Evolutionary conservation across 257 asterid genomes (phyloP).

Genomic region (Haberlea rhodopensis): DNA sequence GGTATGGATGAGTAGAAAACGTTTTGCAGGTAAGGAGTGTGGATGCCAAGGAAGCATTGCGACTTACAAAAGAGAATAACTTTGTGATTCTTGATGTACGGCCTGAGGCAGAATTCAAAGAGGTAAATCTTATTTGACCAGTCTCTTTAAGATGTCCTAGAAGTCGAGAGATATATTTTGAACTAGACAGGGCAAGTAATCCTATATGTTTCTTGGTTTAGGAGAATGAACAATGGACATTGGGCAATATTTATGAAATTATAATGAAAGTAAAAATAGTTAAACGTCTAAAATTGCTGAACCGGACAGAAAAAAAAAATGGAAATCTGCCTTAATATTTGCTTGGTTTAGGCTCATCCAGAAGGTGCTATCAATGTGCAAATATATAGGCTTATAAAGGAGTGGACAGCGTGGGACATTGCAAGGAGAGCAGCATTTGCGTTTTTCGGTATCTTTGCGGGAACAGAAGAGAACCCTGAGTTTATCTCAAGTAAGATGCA

Average conservation of each 20-base stretch:
- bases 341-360: conserved; percentile 67
- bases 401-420: conserved; percentile 99
- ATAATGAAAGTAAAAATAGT: too few species aligned
- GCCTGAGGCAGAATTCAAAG: conserved; percentile 91
- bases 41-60: conserved; percentile 76
- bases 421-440: conserved; percentile 95
- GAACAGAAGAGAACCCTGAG: conserved; percentile 97
- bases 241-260: neutral
- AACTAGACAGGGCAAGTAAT: neutral
- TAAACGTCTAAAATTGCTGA: neutral
- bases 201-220: neutral
- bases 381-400: conserved; percentile 93
- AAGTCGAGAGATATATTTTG: neutral
- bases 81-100: conserved; percentile 88
- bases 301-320: too few species aligned
- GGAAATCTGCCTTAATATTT: neutral
- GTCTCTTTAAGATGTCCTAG: neutral
- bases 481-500: conserved; percentile 54
- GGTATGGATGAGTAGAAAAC: conserved; percentile 11
- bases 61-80: conserved; percentile 75
- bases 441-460: conserved; percentile 82
- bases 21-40: conserved; percentile 87
- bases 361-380: conserved; percentile 91
- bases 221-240: neutral
- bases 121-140: conserved; percentile 39